Conservation (phyloP, 139 green algal genomes). For the Chlamydomonas schloesseri region DNA sequence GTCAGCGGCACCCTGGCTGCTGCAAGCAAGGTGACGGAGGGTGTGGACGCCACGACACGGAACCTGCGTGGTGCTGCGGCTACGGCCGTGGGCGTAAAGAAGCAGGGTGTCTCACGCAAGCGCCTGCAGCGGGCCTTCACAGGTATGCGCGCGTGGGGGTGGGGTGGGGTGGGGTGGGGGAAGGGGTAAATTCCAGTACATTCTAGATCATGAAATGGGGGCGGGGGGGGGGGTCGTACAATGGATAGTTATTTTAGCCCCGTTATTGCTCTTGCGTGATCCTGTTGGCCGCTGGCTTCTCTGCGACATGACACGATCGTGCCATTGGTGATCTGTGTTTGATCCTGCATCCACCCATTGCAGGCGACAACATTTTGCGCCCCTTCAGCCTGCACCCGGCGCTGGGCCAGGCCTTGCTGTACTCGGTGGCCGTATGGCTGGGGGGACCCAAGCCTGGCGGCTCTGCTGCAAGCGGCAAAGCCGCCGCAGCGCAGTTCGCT, state of each 20-base stretch:
- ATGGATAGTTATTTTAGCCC: no score
- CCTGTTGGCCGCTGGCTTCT: no score
- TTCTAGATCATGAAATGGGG: no score
- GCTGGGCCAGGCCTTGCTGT: constrained; percentile 79
- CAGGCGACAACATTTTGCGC: constrained; percentile 81
- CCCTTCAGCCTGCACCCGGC: constrained; percentile 62
- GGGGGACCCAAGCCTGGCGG: background rate
- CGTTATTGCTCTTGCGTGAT: no score
- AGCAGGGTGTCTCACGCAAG: constrained; percentile 20
- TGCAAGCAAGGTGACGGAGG: constrained; percentile 77
- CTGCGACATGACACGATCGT: no score
- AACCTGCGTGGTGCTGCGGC: constrained; percentile 32
- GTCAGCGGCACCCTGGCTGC: constrained; percentile 84
- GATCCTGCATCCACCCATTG: background rate
- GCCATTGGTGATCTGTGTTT: no score
- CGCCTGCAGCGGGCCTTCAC: constrained; percentile 53
- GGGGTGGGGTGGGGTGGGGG: no score
- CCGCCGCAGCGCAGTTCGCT: no score
- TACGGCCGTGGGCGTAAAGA: background rate
- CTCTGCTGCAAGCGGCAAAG: no score
- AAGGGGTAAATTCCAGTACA: no score
- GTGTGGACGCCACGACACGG: constrained; percentile 70
- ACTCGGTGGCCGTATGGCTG: constrained; percentile 33
- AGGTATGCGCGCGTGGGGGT: background rate
- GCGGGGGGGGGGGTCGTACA: no score